Conservation (phyloP, 257 asterid species). For the Petunia secreta region DNA sequence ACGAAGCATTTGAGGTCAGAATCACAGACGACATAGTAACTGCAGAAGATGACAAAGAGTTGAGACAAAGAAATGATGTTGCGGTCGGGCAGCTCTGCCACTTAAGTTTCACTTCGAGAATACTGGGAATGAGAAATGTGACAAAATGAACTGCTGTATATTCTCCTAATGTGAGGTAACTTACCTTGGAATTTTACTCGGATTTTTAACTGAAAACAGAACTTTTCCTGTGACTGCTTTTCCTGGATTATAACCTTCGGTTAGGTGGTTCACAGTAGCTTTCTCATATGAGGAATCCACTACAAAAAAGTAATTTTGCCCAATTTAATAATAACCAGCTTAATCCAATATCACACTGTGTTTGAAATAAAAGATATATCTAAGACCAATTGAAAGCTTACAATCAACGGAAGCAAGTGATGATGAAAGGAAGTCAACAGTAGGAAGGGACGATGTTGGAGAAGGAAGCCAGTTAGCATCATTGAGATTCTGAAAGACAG, state of each 20-base stretch:
- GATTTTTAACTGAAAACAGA: constrained; percentile 61
- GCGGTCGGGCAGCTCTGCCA: too few relatives aligned
- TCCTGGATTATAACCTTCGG: constrained; percentile 71
- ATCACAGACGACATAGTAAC: constrained; percentile 81
- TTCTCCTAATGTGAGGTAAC: constrained; percentile 35
- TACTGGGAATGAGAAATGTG: constrained; percentile 29
- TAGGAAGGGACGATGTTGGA: background rate
- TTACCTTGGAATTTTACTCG: constrained; percentile 65
- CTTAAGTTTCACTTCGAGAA: too few relatives aligned
- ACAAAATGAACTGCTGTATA: constrained; percentile 42
- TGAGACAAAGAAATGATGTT: background rate
- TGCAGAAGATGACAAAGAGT: constrained; percentile 36
- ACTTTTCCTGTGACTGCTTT: constrained; percentile 72
- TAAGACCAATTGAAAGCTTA: constrained; percentile 37
- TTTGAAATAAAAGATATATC: constrained; percentile 23
- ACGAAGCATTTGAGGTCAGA: constrained; percentile 67
- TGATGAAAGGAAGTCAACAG: constrained; percentile 48
- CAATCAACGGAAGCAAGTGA: constrained; percentile 64
- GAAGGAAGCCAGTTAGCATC: constrained; percentile 68
- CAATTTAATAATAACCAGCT: too few relatives aligned
- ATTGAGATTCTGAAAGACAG: constrained; percentile 63
- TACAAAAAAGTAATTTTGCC: constrained; percentile 28
- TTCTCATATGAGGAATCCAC: constrained; percentile 67
- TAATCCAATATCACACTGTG: constrained; percentile 27
- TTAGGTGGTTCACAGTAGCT: constrained; percentile 52